Conservation (phyloP, 257 asterid species). For the Ophiorrhiza pumila region DNA sequence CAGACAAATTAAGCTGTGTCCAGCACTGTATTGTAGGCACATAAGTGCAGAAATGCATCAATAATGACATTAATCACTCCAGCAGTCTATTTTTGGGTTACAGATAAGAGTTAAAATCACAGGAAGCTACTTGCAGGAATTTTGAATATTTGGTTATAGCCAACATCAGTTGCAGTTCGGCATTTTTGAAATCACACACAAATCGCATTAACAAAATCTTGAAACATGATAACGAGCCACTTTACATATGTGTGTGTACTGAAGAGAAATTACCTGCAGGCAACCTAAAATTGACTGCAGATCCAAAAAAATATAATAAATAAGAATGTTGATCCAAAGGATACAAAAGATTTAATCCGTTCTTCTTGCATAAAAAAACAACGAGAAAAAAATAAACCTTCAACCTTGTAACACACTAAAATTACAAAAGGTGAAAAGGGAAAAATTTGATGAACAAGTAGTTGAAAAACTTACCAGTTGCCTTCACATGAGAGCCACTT, state of each 20-base stretch:
- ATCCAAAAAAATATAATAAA: neutral
- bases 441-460: neutral
- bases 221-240: neutral
- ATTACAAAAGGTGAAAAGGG: neutral
- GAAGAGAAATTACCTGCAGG: neutral
- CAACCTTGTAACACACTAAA: neutral
- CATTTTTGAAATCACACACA: neutral
- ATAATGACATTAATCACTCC: neutral
- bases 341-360: neutral
- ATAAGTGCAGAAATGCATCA: neutral
- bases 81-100: neutral
- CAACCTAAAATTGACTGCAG: neutral
- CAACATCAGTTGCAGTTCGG: neutral
- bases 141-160: too few relatives aligned
- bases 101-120: neutral
- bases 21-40: neutral
- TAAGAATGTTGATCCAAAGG: neutral
- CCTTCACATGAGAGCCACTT: slow-evolving; percentile 67
- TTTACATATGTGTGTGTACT: neutral
- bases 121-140: neutral
- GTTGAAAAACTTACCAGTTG: slow-evolving; percentile 53
- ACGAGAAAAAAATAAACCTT: neutral
- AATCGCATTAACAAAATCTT: neutral
- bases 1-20: neutral
- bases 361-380: neutral